A percentile compares a stretch with the other conserved stretches of the same genome.
These are phyloP conservation scores for Amanita phalloides DNA, from an alignment of 768 basidiomycete genomes.

Conservation along the genomic window DNA sequence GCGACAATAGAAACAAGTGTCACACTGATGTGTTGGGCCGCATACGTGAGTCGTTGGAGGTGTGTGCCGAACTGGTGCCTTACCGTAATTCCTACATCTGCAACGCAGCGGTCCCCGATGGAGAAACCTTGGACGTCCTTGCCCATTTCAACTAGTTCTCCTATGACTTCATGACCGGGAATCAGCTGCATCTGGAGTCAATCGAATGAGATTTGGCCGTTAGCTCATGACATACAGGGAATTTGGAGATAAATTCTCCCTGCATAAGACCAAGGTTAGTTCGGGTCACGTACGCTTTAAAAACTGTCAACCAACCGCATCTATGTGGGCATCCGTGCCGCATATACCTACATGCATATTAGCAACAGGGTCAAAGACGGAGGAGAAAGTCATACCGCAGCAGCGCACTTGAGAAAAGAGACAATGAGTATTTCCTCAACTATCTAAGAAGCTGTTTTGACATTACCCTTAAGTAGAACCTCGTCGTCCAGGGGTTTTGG, in stretches of 20 bases:
- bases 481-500: conserved; percentile 59
- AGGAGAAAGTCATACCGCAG: conserved; percentile 1
- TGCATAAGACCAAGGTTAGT: not conserved
- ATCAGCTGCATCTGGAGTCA: conserved; percentile 34
- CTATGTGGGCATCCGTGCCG: conserved; percentile 56
- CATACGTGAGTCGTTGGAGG: conserved; percentile 4
- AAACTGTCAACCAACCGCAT: conserved; percentile 28
- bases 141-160: conserved; percentile 61
- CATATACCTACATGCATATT: conserved; percentile 30
- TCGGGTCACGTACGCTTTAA: not conserved
- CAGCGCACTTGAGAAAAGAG: not conserved
- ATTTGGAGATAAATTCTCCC: conserved; percentile 55
- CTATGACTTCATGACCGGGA: conserved; percentile 70
- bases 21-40: conserved; percentile 42
- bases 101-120: conserved; percentile 75
- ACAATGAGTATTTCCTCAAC: not conserved
- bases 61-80: conserved; percentile 26
- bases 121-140: conserved; percentile 71
- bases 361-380: not conserved
- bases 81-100: conserved; percentile 60
- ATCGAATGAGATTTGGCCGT: not conserved
- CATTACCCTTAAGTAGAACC: conserved; percentile 60
- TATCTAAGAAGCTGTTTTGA: not conserved
- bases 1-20: conserved; percentile 79
- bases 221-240: conserved; percentile 26